Percentiles rank a stretch among this genome's conserved stretches.
These are phyloP conservation scores for Lolium rigidum DNA, from an alignment of 176 grass and related monocot species.

Conservation along the genomic window DNA sequence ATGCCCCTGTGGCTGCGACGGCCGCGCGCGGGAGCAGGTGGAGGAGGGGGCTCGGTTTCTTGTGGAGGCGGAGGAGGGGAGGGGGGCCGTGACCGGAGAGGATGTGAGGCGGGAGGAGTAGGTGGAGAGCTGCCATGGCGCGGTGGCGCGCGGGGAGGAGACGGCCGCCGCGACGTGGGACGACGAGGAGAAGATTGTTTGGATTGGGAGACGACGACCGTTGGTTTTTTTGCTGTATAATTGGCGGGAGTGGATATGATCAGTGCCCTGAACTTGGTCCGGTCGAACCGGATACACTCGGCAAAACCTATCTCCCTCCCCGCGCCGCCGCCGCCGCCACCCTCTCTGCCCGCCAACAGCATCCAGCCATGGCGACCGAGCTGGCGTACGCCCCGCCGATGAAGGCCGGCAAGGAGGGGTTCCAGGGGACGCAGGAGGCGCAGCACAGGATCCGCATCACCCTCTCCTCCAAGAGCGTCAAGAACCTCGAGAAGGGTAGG, in stretches of 20 bases:
- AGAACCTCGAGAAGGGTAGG: no score
- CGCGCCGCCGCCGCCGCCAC: no score
- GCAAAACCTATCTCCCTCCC: no score
- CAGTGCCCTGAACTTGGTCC: background rate
- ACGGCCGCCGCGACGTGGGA: background rate
- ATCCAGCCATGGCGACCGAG: no score
- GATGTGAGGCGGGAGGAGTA: background rate
- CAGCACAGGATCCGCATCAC: no score
- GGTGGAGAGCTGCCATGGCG: slow-evolving; percentile 49
- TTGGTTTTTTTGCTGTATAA: slow-evolving; percentile 32
- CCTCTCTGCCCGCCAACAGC: no score
- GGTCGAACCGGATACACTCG: no score
- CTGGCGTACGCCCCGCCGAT: no score
- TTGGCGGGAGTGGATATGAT: slow-evolving; percentile 51
- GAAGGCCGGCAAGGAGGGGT: no score
- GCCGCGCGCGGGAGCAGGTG: slow-evolving; percentile 29
- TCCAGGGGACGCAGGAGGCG: no score
- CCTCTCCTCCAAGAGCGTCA: no score
- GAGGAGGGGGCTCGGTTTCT: slow-evolving; percentile 14
- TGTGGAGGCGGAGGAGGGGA: slow-evolving; percentile 33
- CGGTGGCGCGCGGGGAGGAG: background rate
- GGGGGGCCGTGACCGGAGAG: background rate
- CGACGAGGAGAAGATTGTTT: background rate
- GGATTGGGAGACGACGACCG: slow-evolving; percentile 47
- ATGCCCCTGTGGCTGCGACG: slow-evolving; percentile 1